phyloP scores from a whole-genome alignment of 345 rosid genomes.

The Citropsis articulata region DNA sequence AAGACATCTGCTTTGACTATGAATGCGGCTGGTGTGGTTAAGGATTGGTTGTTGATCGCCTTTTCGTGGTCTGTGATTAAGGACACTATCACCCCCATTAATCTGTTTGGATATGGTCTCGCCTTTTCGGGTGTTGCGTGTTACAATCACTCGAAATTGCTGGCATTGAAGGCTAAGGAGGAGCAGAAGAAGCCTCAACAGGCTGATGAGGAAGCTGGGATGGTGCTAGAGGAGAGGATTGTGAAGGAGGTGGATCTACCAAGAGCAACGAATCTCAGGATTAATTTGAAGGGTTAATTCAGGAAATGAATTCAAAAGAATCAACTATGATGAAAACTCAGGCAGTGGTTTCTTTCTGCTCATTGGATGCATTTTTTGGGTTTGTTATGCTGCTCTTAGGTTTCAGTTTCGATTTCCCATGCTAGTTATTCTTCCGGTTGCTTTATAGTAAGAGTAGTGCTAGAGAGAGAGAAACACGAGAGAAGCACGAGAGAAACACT shows the following conservation, averaged over 20 bases:
- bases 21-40: constrained; percentile 98
- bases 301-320: constrained; percentile 15
- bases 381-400: constrained; percentile 21
- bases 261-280: constrained; percentile 60
- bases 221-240: constrained; percentile 77
- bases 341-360: constrained; percentile 27
- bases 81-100: constrained; percentile 88
- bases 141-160: constrained; percentile 90
- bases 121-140: constrained; percentile 92
- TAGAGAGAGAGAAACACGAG: no score
- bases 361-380: constrained; percentile 23
- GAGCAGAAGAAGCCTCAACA: constrained; percentile 79
- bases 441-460: no score
- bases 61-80: constrained; percentile 97
- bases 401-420: neutral
- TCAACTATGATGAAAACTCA: constrained; percentile 13
- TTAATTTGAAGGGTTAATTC: constrained; percentile 25
- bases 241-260: constrained; percentile 38
- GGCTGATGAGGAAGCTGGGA: constrained; percentile 76
- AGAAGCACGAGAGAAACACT: no score
- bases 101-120: constrained; percentile 81
- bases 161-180: constrained; percentile 86
- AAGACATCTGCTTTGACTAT: constrained; percentile 95
- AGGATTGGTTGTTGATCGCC: constrained; percentile 94
- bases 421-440: constrained; percentile 22